Evolutionary conservation across 495 filamentous ascomycete species (phyloP).

Genomic region (Aspergillus cavernicola): DNA sequence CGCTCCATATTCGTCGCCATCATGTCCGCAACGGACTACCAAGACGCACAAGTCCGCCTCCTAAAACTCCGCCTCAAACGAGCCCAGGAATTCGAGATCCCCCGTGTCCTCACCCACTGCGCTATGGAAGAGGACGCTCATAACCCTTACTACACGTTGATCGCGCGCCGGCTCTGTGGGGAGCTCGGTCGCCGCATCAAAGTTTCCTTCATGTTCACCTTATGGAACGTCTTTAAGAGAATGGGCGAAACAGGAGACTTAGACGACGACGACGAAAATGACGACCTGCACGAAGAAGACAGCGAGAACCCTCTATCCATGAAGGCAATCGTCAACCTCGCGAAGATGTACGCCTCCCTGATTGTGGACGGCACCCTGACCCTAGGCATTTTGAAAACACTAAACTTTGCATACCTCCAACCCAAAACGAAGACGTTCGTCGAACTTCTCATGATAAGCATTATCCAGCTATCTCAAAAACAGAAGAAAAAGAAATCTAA

Average conservation of each 20-base stretch:
- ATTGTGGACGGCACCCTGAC: constrained; percentile 62
- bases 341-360: constrained; percentile 75
- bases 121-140: constrained; percentile 75
- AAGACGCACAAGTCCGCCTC: constrained; percentile 74
- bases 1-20: constrained; percentile 89
- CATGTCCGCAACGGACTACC: constrained; percentile 81
- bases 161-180: constrained; percentile 70
- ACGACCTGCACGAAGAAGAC: constrained; percentile 50
- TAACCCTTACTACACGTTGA: constrained; percentile 89
- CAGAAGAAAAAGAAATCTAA: constrained; percentile 27
- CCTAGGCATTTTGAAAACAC: constrained; percentile 66
- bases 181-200: constrained; percentile 62
- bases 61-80: constrained; percentile 80
- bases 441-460: constrained; percentile 72
- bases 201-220: constrained; percentile 77
- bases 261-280: constrained; percentile 51
- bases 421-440: constrained; percentile 71
- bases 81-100: constrained; percentile 80
- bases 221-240: constrained; percentile 84
- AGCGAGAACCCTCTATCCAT: constrained; percentile 44
- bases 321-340: constrained; percentile 80
- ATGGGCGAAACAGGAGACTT: constrained; percentile 68
- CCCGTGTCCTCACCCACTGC: constrained; percentile 84
- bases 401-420: constrained; percentile 76
- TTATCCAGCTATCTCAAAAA: constrained; percentile 59